Evolutionary conservation across 2,329 filamentous ascomycete species (phyloP), one percentile per base, ranked within the genome.

Genomic region (Leptographium radiaticola): DNA sequence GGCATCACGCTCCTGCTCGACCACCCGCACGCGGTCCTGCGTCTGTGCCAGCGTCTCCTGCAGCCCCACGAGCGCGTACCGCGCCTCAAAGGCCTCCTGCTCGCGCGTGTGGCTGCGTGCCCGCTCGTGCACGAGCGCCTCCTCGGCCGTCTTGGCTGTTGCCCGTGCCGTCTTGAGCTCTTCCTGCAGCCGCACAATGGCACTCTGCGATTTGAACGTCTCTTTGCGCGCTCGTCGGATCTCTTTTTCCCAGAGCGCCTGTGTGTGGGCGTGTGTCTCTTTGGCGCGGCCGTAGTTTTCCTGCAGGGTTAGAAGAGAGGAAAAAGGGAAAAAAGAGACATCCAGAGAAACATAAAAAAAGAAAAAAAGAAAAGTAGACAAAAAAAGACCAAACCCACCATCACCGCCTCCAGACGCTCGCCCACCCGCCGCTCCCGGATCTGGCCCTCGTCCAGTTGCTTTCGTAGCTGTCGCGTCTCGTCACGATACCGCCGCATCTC

Each of bases 1-100:
- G 4, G 84, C 80, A 64, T 89, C 85, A 9, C 84, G 82, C 67
- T 90, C 86, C 63, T 86, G 80, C 63, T 89, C 84, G 16, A 86
- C 73, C 36, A 84, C 68, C 64, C 77, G 80, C 60, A 86, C 72
- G 48, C 75, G 76, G 58, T 84, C 81, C 49, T 78, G 72, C 18
- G 84, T 73, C 57, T 81, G 76, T 30, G 81, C 73, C 2, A 89
- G 71, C 64, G 87, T 80, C 62, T 87, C 82, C 59, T 86, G 77
- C 51, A 82, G 66, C 43, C 77, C 75, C 52, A 81, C 79, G 53
- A 87, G 72, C 60, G 81, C 75, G 62, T 86, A 86, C 56, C 83
- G 75, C 18, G 83, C 79, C 33, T 76, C 70, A 59, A 87, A 87
- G 1, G 83, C 81, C 62, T 87, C 83, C 61, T 87, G 81, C 61